Conservation (phyloP, 2,329 filamentous ascomycete species). For the Neurospora sp. region DNA sequence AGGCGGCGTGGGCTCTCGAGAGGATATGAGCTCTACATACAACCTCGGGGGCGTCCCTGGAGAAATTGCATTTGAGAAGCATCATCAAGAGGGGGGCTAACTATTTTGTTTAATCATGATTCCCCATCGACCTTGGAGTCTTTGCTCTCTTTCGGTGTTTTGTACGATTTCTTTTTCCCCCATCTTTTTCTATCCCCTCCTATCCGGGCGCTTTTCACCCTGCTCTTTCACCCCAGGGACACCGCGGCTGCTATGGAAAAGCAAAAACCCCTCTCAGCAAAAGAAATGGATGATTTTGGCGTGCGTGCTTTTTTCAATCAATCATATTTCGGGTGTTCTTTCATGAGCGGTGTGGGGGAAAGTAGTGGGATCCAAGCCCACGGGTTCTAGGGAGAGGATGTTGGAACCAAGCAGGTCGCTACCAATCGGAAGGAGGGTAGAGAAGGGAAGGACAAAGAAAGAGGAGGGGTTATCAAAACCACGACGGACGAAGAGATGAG, state of each 20-base stretch:
- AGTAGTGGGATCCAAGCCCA: not conserved
- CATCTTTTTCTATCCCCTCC: conserved; percentile 10
- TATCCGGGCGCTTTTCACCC: conserved; percentile 21
- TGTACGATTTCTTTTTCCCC: conserved; percentile 13
- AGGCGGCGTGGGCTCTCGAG: not conserved
- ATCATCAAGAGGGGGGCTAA: conserved; percentile 6
- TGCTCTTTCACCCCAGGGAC: conserved; percentile 5
- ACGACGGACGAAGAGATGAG: not conserved
- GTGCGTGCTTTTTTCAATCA: not conserved
- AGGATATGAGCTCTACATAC: conserved; percentile 1
- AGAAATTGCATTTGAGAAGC: conserved; percentile 3
- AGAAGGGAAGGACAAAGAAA: not conserved
- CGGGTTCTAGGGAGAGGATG: not conserved
- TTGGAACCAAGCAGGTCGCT: not conserved
- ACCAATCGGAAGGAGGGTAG: not conserved
- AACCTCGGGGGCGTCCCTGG: not conserved
- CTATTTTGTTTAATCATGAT: conserved; percentile 22
- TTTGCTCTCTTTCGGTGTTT: conserved; percentile 7
- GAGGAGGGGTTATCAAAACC: not conserved
- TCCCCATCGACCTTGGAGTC: conserved; percentile 5
- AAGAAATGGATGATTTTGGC: not conserved
- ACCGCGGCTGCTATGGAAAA: not conserved
- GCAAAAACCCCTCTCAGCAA: not conserved
- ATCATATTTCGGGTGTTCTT: not conserved
- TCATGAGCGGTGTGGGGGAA: not conserved